Percentiles rank a stretch among this genome's conserved stretches.
Evolutionary conservation across 495 filamentous ascomycete species (phyloP).

Genomic region (Hypoxylon perforatum): DNA sequence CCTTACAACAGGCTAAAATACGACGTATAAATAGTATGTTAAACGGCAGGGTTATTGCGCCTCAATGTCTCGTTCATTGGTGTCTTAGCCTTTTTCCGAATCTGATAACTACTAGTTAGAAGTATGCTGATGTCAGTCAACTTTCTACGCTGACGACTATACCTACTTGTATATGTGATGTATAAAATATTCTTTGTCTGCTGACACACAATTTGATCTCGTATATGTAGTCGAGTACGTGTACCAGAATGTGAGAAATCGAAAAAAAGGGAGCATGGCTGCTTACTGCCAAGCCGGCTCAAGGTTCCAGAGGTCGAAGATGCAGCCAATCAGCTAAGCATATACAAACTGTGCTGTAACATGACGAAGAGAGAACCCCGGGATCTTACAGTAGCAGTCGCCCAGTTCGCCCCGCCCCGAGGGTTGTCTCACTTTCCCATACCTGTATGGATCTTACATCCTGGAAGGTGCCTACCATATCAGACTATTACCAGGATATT

Average conservation of each 20-base stretch:
- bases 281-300: constrained; percentile 29
- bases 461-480: background rate
- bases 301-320: constrained; percentile 10
- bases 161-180: constrained; percentile 1
- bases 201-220: background rate
- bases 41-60: constrained; percentile 21
- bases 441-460: background rate
- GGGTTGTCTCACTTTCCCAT: constrained; percentile 9
- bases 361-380: constrained; percentile 10
- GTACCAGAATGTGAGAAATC: background rate
- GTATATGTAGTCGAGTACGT: constrained; percentile 1
- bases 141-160: too few species aligned
- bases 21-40: constrained; percentile 12
- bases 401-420: constrained; percentile 21
- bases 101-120: background rate
- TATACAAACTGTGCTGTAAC: constrained; percentile 12
- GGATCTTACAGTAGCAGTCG: constrained; percentile 20
- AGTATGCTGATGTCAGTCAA: too few species aligned
- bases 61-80: constrained; percentile 14
- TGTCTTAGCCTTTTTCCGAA: background rate
- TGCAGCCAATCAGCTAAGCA: background rate
- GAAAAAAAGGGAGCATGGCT: background rate
- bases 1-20: background rate
- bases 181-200: background rate
- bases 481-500: constrained; percentile 16